phyloP scores from a whole-genome alignment of 2,329 filamentous ascomycete genomes.

The Gaeumannomyces tritici region DNA sequence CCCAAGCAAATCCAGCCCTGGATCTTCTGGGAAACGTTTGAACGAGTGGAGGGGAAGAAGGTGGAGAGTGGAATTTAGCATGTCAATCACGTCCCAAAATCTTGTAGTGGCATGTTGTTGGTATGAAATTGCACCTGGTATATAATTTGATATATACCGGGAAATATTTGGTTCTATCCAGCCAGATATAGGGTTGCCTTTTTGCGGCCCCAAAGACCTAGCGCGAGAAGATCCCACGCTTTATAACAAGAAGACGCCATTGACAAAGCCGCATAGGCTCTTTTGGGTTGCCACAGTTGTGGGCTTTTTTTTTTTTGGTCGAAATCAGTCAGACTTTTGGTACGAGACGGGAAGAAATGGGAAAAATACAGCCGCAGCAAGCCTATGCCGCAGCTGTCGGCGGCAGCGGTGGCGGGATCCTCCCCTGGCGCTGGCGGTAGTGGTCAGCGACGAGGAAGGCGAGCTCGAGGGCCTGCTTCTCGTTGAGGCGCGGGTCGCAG shows the following conservation, averaged over 20 bases:
- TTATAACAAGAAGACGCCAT: too few species aligned
- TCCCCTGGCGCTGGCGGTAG: constrained; percentile 38
- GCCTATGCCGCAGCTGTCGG: too few species aligned
- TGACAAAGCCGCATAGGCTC: too few species aligned
- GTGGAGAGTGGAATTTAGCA: not conserved
- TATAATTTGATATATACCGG: too few species aligned
- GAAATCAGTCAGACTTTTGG: too few species aligned
- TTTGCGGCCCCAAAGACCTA: too few species aligned
- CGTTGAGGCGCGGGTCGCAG: constrained; percentile 90
- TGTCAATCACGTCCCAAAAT: not conserved
- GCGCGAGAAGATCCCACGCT: too few species aligned
- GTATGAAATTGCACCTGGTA: too few species aligned
- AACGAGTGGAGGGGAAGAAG: not conserved
- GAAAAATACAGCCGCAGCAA: not conserved
- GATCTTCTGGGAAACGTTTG: not conserved
- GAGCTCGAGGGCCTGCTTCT: constrained; percentile 93
- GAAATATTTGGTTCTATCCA: too few species aligned
- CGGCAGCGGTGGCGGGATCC: constrained; percentile 8
- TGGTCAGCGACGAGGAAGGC: constrained; percentile 89
- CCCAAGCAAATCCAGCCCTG: not conserved
- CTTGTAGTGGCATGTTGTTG: not conserved
- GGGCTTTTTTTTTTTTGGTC: too few species aligned
- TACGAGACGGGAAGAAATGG: not conserved
- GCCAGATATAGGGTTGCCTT: too few species aligned
- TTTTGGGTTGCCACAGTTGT: too few species aligned